Percentiles rank a stretch among this genome's conserved stretches.
phyloP scores from a whole-genome alignment of 768 basidiomycete species.

The Leccinum subtestaceum region DNA sequence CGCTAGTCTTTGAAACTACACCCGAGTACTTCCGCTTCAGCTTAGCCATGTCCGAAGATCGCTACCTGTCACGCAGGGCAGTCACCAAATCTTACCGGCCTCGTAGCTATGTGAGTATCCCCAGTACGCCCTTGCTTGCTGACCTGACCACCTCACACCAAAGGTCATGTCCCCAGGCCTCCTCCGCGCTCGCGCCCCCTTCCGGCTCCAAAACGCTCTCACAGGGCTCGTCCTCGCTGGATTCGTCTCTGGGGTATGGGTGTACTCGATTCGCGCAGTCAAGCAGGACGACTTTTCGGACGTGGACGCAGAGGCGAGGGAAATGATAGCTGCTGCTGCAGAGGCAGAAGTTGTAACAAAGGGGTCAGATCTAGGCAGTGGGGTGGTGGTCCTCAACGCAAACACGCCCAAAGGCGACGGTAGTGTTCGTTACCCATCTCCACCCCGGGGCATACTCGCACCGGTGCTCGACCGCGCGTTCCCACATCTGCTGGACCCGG shows the following conservation, averaged over 20 bases:
- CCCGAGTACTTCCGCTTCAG: neutral
- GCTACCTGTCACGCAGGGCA: constrained; percentile 34
- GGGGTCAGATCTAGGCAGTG: neutral
- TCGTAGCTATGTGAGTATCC: constrained; percentile 34
- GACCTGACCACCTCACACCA: neutral
- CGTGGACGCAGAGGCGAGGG: constrained; percentile 72
- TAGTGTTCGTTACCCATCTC: constrained; percentile 1
- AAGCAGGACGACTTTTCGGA: constrained; percentile 92
- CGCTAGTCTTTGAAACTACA: neutral
- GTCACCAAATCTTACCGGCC: constrained; percentile 38
- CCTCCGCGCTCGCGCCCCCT: constrained; percentile 83
- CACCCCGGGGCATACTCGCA: constrained; percentile 45
- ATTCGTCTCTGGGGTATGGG: constrained; percentile 82
- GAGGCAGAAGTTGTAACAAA: neutral
- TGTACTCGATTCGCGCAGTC: constrained; percentile 91
- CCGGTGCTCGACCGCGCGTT: constrained; percentile 42
- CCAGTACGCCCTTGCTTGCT: neutral
- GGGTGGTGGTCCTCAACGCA: neutral
- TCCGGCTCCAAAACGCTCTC: constrained; percentile 71
- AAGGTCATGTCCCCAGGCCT: constrained; percentile 84
- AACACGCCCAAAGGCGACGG: neutral
- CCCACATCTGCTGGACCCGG: constrained; percentile 57
- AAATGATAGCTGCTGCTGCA: constrained; percentile 37
- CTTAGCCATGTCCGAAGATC: constrained; percentile 31
- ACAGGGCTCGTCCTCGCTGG: constrained; percentile 69